Evolutionary conservation across 257 asterid species (phyloP).

Genomic region (Solanum chilense): DNA sequence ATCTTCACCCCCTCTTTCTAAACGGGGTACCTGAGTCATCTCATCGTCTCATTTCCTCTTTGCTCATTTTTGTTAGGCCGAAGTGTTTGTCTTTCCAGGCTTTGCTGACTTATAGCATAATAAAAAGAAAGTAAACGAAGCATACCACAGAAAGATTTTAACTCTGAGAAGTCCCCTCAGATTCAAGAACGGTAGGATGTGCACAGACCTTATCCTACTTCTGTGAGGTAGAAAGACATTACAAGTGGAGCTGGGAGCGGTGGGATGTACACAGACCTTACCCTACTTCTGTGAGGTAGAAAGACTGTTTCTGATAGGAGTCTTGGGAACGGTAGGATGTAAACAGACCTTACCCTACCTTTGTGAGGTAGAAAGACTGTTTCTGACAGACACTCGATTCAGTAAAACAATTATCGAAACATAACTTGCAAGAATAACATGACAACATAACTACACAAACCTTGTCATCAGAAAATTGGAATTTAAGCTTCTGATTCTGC

Average conservation of each 20-base stretch:
- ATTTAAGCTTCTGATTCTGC: constrained; percentile 35
- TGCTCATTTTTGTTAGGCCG: background rate
- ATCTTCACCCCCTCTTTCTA: background rate
- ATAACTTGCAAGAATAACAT: background rate
- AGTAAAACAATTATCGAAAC: background rate
- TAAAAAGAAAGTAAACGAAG: background rate
- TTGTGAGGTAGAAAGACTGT: no score
- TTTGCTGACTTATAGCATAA: background rate
- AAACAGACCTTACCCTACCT: no score
- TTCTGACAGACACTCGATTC: background rate
- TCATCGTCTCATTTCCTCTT: background rate
- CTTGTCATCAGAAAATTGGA: constrained; percentile 49
- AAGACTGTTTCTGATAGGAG: no score
- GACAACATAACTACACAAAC: constrained; percentile 4
- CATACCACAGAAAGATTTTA: background rate
- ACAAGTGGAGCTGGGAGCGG: no score
- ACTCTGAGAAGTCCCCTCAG: background rate
- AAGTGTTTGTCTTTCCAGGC: background rate
- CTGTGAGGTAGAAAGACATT: no score
- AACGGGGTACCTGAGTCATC: background rate
- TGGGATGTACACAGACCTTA: no score
- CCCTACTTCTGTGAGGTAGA: no score
- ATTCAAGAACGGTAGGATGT: background rate
- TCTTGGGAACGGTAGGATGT: no score
- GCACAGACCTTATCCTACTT: no score